A percentile compares a stretch with the other conserved stretches of the same genome.
These are phyloP conservation scores for Ormosia semicastrata DNA, from an alignment of 306 rosid species.

Conservation along the genomic window DNA sequence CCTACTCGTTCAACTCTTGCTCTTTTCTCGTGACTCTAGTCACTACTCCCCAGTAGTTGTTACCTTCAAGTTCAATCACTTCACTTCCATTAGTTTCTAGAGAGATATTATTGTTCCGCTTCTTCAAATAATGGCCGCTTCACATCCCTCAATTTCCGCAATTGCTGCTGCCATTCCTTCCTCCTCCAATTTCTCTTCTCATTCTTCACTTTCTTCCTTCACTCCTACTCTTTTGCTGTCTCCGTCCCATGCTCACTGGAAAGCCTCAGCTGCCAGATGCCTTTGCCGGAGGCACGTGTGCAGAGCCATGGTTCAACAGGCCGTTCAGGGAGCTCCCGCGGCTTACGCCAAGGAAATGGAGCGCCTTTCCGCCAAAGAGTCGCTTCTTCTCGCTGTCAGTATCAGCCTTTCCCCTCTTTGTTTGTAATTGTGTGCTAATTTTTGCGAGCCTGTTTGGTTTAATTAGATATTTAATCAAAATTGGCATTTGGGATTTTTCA, in stretches of 20 bases:
- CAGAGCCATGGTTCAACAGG: conserved; percentile 85
- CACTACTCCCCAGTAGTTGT: too few relatives aligned
- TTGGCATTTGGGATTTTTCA: background rate
- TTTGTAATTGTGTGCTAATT: too few relatives aligned
- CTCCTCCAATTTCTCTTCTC: conserved; percentile 21
- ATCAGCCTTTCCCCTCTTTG: background rate
- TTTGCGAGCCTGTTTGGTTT: background rate
- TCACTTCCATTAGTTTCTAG: too few relatives aligned
- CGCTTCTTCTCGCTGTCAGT: conserved; percentile 95
- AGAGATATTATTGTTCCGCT: too few relatives aligned
- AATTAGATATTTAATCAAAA: background rate
- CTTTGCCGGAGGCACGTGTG: conserved; percentile 25
- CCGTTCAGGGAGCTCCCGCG: conserved; percentile 81
- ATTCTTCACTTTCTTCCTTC: conserved; percentile 1
- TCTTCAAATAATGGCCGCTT: conserved; percentile 17
- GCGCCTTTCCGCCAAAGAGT: conserved; percentile 96
- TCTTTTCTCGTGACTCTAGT: too few relatives aligned
- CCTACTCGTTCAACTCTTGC: too few relatives aligned
- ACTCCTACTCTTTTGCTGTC: conserved; percentile 3
- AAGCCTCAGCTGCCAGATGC: background rate
- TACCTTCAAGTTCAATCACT: too few relatives aligned
- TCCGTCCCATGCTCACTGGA: conserved; percentile 8
- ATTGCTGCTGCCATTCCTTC: conserved; percentile 48
- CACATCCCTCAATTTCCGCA: conserved; percentile 27
- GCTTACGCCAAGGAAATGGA: conserved; percentile 98